Base-by-base conservation (phyloP, 176 grass and related monocot species). In the Carex pumila region DNA sequence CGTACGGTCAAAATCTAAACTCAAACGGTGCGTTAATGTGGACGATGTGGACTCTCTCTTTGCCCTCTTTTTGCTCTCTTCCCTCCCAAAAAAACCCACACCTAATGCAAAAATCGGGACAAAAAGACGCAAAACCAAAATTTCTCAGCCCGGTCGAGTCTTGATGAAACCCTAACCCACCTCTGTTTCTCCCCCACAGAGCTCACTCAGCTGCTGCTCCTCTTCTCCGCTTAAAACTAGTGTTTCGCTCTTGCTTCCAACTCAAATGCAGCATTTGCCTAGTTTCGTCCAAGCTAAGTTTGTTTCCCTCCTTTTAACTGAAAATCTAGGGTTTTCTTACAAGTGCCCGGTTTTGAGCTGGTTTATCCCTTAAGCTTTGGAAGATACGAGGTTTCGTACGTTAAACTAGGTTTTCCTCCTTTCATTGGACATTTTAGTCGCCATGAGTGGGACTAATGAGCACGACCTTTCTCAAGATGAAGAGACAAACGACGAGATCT, bases 401-500 rank as follows among this genome's bases (percentile, higher is more conserved):
- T 65, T 54, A 79, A 79, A 79, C 59, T 81, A 49, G 55, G 59
- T 63, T 81, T 83, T 52, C 3, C 2, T 29, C 6, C 21, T 49
- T 69, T 2, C 25, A 10, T 50, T 41, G 11, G 64, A 15, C 60
- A 31, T 66, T 66, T 50, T 50, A 52, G 47, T 31, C 4, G 89
- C 79, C 87, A 86, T 84, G 85, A 87, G 52, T 79, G 82, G 67
- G 61, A 79, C 71, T 71, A 77, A 53, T 66, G 85, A 62, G 77
- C 71, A 45, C 53, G 84, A 91, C 62, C 70, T 83, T 77, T 85
- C 84, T 32, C 45, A 31, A 10, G 60, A 74, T 45, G 85, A 85
- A 61, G 87, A 90, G 41, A 64, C 65, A 29, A 77, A 69, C 65
- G 55, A 81, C 15, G 83, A 91, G 79, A 90, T 91, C 61, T 45